phyloP scores from a whole-genome alignment of 202 grass and related monocot genomes.

The Sporobolus alterniflorus region DNA sequence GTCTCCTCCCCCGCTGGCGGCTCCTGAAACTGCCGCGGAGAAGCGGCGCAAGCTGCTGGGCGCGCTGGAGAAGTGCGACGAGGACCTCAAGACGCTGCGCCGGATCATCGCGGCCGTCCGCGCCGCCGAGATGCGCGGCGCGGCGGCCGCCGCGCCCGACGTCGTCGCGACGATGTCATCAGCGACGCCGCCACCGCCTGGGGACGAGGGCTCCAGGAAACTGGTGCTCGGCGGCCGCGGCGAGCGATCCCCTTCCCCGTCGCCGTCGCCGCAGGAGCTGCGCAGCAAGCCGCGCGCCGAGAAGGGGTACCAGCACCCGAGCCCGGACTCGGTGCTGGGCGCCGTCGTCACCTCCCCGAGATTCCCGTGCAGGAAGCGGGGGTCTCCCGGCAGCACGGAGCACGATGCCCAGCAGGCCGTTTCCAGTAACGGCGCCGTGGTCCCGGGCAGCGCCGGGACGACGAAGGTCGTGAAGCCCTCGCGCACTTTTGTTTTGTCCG shows the following conservation, averaged over 20 bases:
- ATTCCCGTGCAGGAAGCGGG: conserved; percentile 69
- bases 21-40: conserved; percentile 58
- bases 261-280: background rate
- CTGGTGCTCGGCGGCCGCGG: conserved; percentile 17
- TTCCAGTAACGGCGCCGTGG: conserved; percentile 15
- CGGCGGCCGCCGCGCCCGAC: conserved; percentile 32
- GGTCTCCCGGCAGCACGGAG: conserved; percentile 49
- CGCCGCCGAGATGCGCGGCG: conserved; percentile 61
- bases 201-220: background rate
- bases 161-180: background rate
- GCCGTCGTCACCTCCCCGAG: conserved; percentile 75
- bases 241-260: background rate
- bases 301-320: conserved; percentile 42
- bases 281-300: background rate
- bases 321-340: conserved; percentile 92
- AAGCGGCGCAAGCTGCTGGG: conserved; percentile 80
- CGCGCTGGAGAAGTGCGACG: conserved; percentile 96
- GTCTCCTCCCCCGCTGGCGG: background rate
- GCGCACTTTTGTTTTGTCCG: conserved; percentile 61
- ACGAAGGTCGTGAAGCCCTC: conserved; percentile 92
- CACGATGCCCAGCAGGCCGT: conserved; percentile 40
- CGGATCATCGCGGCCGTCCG: conserved; percentile 86
- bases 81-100: conserved; percentile 83
- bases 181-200: background rate
- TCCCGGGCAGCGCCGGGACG: conserved; percentile 42